Evolutionary conservation across 129 eudicot genomes (phyloP), one percentile per base, ranked within the genome.

Genomic region (Ambrosia artemisiifolia): DNA sequence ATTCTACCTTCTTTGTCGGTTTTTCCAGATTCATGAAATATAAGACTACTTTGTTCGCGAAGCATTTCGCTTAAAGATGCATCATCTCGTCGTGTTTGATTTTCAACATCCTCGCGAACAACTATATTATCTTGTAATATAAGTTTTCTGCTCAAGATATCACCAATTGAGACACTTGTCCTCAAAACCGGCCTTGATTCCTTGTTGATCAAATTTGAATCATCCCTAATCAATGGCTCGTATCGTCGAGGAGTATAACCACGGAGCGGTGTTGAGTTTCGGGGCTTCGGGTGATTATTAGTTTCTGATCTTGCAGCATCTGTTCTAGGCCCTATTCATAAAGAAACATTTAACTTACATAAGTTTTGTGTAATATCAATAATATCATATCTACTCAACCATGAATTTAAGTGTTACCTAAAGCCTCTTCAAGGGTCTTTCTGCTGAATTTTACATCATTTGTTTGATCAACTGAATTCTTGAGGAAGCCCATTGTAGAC

Each of bases 61-160:
- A 91, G 85, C 96, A 91, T 88, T 70, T 88, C 88, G 78, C 89
- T 91, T 65, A 91, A 51, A 44, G 92, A 88, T 64, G 79, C 80
- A 47, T 80, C 83, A 12, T 83, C 83, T 72, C 85, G 75, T 35
- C 71, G 85, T 11, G 69, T 63, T 4, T 67, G 81, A 17, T 70
- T 71, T 70, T 82, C 87, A 65, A 49, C 83, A 62, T 73, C 80
- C 62, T 80, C 79, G 9, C 76, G 89, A 69, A 80, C 85, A 7
- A 79, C 72, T 5, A 85, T 75, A 24, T 91, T 91, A 72, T 91
- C 92, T 78, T 83, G 84, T 55, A 80, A 5, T 54, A 88, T 80
- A 34, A 88, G 35, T 59, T 88, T 91, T 78, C 87, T 76, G 74
- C 86, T 86, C 50, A 84, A 68, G 9, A 88, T 83, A 42, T 84